These are phyloP conservation scores for Colletotrichum paranaense DNA, from an alignment of 2,329 filamentous ascomycete species.

Conservation along the genomic window DNA sequence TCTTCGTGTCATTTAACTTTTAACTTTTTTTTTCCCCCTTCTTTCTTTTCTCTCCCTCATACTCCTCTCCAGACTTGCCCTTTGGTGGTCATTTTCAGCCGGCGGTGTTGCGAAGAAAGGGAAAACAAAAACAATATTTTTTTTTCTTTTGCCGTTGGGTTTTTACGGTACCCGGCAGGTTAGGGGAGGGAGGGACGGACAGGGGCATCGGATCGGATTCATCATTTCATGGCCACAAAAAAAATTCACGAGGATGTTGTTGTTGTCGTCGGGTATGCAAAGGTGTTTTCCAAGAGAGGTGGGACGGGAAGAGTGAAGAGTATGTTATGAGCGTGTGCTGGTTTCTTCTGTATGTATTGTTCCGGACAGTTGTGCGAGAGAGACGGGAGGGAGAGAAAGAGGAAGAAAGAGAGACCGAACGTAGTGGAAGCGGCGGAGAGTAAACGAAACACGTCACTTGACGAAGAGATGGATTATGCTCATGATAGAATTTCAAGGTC, in stretches of 20 bases:
- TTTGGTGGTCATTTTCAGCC: neutral
- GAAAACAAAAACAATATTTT: neutral
- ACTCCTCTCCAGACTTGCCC: neutral
- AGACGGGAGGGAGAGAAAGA: neutral
- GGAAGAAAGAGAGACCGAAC: neutral
- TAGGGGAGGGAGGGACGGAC: neutral
- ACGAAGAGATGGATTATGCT: conserved; percentile 33
- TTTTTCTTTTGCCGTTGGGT: conserved; percentile 14
- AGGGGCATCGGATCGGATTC: neutral
- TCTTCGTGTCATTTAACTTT: conserved; percentile 35
- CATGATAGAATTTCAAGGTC: conserved; percentile 35
- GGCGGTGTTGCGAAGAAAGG: neutral
- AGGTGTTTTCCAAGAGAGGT: neutral
- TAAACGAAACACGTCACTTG: conserved; percentile 9
- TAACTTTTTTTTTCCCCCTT: conserved; percentile 7
- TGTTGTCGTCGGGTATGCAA: neutral
- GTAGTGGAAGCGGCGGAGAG: neutral
- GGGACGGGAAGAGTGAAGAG: neutral
- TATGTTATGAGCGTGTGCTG: neutral
- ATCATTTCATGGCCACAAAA: neutral
- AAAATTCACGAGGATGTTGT: neutral
- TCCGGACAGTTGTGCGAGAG: neutral
- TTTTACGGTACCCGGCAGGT: conserved; percentile 32
- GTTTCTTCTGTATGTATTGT: conserved; percentile 11
- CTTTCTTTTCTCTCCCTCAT: conserved; percentile 13